Percentiles rank a stretch among this genome's conserved stretches.
These are phyloP conservation scores for Recurvomyces mirabilis DNA, from an alignment of 495 filamentous ascomycete genomes.

Conservation along the genomic window DNA sequence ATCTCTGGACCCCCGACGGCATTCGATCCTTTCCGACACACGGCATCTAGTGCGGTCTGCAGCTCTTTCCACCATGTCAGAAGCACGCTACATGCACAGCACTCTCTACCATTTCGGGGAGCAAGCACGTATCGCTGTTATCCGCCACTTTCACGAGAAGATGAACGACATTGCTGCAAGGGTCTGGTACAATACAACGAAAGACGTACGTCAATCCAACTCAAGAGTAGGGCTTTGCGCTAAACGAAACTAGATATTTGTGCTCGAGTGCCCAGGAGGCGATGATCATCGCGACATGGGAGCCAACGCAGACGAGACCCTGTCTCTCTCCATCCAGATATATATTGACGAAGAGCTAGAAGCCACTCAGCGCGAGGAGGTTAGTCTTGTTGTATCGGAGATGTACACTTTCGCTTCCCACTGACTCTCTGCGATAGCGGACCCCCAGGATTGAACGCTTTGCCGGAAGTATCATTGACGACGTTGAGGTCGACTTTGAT, in stretches of 20 bases:
- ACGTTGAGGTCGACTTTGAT: too few relatives aligned
- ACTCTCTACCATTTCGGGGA: constrained; percentile 10
- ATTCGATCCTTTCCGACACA: too few relatives aligned
- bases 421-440: background rate
- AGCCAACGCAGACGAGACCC: background rate
- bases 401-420: too few relatives aligned
- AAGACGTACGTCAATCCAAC: background rate
- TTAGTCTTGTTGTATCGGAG: background rate
- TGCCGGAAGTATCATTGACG: too few relatives aligned
- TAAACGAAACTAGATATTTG: constrained; percentile 12
- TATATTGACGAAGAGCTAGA: constrained; percentile 9
- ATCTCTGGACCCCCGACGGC: too few relatives aligned
- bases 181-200: constrained; percentile 3
- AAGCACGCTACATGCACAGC: constrained; percentile 13
- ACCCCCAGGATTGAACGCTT: background rate
- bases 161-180: constrained; percentile 10
- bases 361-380: background rate
- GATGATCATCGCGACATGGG: background rate
- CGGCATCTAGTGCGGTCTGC: too few relatives aligned
- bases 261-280: constrained; percentile 9
- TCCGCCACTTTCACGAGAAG: constrained; percentile 3
- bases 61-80: too few relatives aligned
- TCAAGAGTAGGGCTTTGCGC: too few relatives aligned
- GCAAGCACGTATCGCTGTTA: constrained; percentile 3
- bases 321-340: background rate